Conservation (phyloP, 768 basidiomycete species). For the Auriscalpium orientale region DNA sequence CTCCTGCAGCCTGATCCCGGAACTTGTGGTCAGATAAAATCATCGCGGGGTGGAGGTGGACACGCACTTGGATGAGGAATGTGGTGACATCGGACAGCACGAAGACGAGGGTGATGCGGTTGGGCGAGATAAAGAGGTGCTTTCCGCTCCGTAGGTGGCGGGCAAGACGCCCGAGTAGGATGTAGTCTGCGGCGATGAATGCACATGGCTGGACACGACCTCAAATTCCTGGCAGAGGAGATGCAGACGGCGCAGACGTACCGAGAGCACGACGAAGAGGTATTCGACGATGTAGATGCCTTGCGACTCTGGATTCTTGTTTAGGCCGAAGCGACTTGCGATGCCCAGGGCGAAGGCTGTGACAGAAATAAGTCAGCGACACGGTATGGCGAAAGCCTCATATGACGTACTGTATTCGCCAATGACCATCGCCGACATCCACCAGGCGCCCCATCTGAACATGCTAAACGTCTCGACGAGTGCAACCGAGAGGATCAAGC, state of each 20-base stretch:
- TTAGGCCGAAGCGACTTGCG: conserved; percentile 47
- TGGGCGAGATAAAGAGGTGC: conserved; percentile 42
- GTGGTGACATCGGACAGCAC: conserved; percentile 57
- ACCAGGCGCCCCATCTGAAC: conserved; percentile 16
- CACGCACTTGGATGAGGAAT: conserved; percentile 53
- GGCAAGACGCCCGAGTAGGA: conserved; percentile 57
- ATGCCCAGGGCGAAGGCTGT: conserved; percentile 57
- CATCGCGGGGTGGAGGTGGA: too few relatives aligned
- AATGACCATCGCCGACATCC: conserved; percentile 38
- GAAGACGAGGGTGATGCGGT: conserved; percentile 48
- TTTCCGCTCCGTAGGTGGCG: conserved; percentile 37
- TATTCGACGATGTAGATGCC: conserved; percentile 50
- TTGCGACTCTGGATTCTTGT: conserved; percentile 43
- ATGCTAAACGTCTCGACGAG: not conserved
- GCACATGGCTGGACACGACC: conserved; percentile 49
- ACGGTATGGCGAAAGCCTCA: not conserved
- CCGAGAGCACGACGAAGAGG: conserved; percentile 53
- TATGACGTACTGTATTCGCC: conserved; percentile 45
- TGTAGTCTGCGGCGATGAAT: conserved; percentile 63
- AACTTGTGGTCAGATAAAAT: not conserved
- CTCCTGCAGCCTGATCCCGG: conserved; percentile 37
- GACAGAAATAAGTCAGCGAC: not conserved
- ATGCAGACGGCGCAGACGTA: conserved; percentile 19
- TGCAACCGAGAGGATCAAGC: not conserved
- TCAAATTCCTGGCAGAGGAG: not conserved